phyloP scores from a whole-genome alignment of 306 rosid species.

The Quercus suber region DNA sequence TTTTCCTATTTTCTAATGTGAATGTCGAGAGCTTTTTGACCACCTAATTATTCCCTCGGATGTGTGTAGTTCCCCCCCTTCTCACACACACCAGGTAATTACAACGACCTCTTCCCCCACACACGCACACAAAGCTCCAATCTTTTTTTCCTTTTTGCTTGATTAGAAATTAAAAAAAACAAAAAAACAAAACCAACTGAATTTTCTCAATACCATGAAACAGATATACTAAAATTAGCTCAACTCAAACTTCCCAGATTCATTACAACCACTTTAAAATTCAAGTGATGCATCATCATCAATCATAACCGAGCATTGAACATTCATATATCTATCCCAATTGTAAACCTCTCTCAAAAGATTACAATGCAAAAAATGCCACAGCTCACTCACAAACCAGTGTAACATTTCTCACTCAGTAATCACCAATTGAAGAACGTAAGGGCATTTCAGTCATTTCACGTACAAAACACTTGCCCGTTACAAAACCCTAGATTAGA shows the following conservation, averaged over 20 bases:
- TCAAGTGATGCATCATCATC: background rate
- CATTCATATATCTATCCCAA: background rate
- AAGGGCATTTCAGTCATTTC: constrained; percentile 21
- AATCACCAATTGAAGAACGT: background rate
- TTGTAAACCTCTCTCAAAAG: background rate
- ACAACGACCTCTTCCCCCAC: no score
- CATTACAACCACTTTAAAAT: background rate
- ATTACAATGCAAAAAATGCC: background rate
- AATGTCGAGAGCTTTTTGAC: no score
- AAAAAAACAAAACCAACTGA: no score
- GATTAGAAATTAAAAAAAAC: no score
- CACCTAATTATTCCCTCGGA: no score
- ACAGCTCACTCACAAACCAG: background rate
- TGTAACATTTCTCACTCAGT: background rate
- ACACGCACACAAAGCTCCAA: no score
- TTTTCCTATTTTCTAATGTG: no score
- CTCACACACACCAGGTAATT: no score
- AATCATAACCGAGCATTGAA: background rate
- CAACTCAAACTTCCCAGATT: background rate
- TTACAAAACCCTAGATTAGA: constrained; percentile 8
- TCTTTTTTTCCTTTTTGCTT: no score
- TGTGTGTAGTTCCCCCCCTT: no score
- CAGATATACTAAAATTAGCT: background rate
- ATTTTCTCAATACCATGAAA: background rate
- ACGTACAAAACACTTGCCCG: constrained; percentile 5